phyloP scores from a whole-genome alignment of 2,329 filamentous ascomycete species.

The Colletotrichum sp. region DNA sequence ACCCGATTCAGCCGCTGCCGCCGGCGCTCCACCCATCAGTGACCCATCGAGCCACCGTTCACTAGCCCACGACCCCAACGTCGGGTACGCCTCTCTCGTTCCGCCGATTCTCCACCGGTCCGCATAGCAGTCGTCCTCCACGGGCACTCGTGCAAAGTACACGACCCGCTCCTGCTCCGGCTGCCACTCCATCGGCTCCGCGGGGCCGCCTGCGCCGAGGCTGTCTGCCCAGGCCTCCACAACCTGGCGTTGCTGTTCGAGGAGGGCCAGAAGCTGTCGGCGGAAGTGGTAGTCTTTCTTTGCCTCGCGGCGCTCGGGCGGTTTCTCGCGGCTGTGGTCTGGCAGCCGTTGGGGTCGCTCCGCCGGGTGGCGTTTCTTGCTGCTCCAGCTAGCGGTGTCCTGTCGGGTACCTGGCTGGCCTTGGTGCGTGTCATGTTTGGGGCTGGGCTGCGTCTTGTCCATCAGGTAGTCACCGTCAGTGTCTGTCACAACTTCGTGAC shows the following conservation, averaged over 20 bases:
- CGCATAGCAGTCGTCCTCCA: constrained; percentile 15
- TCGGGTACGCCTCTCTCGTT: not conserved
- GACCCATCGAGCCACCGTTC: not conserved
- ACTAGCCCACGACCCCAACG: not conserved
- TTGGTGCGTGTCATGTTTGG: not conserved
- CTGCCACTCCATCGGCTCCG: constrained; percentile 31
- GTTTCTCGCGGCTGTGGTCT: not conserved
- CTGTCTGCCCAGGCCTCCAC: constrained; percentile 23
- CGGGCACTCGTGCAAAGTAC: constrained; percentile 6
- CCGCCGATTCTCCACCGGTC: constrained; percentile 11
- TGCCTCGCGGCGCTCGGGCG: not conserved
- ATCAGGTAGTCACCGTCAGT: constrained; percentile 10
- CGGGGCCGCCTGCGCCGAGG: constrained; percentile 16
- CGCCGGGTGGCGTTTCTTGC: not conserved
- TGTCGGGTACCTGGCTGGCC: not conserved
- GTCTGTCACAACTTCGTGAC: not conserved
- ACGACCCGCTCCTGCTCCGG: constrained; percentile 25
- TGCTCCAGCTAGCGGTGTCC: not conserved
- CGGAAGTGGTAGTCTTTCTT: constrained; percentile 8
- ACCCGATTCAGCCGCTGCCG: not conserved
- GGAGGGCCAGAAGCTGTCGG: not conserved
- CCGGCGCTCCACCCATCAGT: not conserved
- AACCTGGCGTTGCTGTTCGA: constrained; percentile 13
- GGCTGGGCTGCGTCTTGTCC: not conserved
- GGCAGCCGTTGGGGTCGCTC: not conserved